Evolutionary conservation across 164 flowering plant genomes (phyloP).

Genomic region (Buxus sempervirens): DNA sequence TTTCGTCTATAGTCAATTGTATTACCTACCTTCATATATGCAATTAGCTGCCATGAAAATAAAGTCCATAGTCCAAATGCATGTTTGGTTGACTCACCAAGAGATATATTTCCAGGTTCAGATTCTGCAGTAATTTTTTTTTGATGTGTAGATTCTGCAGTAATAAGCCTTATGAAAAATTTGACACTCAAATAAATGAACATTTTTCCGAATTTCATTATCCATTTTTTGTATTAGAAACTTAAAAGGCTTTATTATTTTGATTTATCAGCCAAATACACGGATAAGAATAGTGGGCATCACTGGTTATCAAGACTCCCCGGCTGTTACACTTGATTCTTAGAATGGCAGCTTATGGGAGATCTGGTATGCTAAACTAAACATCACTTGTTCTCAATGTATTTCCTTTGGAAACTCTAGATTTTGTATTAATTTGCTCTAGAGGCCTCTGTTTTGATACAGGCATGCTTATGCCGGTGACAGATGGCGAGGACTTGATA

Average conservation of each 20-base stretch:
- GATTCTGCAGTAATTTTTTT: too few species aligned
- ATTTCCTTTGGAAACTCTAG: neutral
- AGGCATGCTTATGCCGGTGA: neutral
- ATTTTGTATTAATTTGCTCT: neutral
- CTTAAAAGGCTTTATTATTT: neutral
- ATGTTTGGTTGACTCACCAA: too few species aligned
- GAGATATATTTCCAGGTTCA: too few species aligned
- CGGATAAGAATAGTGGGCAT: slow-evolving; percentile 82
- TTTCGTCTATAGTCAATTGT: neutral
- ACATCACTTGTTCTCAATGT: neutral
- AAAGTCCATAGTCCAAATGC: neutral
- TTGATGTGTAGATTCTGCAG: too few species aligned
- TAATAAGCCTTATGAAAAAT: too few species aligned
- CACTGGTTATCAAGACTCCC: slow-evolving; percentile 78
- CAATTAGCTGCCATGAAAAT: neutral
- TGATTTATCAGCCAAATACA: slow-evolving; percentile 71
- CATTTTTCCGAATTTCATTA: neutral
- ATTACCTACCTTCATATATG: neutral
- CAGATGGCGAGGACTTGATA: neutral
- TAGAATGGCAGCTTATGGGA: slow-evolving; percentile 5
- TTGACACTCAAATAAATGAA: too few species aligned
- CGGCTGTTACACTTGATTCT: slow-evolving; percentile 45
- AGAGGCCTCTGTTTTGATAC: neutral
- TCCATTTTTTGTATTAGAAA: neutral
- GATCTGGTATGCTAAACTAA: neutral